A percentile compares a stretch with the other conserved stretches of the same genome.
Conservation (phyloP, 2,329 filamentous ascomycete genomes). For the Aspergillus persii region DNA sequence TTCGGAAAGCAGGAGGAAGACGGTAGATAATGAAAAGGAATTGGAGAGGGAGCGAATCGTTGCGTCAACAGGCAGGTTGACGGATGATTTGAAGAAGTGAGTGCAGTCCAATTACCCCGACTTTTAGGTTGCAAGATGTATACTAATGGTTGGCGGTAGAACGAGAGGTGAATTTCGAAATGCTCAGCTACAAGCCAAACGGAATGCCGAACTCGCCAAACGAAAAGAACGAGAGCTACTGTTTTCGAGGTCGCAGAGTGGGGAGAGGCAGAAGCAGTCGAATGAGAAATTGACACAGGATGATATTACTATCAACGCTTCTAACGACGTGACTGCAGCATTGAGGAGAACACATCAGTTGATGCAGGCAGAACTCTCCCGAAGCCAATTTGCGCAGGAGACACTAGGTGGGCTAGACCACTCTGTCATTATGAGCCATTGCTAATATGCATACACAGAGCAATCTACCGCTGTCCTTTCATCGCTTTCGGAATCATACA, state of each 20-base stretch:
- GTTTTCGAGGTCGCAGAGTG: conserved; percentile 53
- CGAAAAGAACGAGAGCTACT: conserved; percentile 74
- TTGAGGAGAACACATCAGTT: conserved; percentile 82
- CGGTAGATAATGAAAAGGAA: conserved; percentile 52
- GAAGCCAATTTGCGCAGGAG: conserved; percentile 85
- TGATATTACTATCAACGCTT: conserved; percentile 71
- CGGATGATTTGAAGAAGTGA: conserved; percentile 71
- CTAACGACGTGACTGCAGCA: conserved; percentile 78
- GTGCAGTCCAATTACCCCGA: conserved; percentile 11
- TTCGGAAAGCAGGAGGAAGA: conserved; percentile 32
- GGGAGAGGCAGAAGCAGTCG: conserved; percentile 26
- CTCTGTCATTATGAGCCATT: neutral
- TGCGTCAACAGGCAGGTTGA: conserved; percentile 65
- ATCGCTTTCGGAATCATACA: conserved; percentile 78
- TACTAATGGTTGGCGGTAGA: conserved; percentile 30
- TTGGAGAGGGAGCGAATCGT: conserved; percentile 64
- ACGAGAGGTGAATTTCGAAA: conserved; percentile 70
- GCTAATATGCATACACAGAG: conserved; percentile 37
- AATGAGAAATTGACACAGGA: conserved; percentile 62
- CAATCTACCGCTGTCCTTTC: conserved; percentile 81
- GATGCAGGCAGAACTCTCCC: conserved; percentile 78
- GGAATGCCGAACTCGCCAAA: conserved; percentile 69
- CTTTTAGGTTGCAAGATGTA: too few relatives aligned
- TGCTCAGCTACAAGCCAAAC: conserved; percentile 76
- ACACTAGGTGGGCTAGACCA: conserved; percentile 56